Evolutionary conservation across 805 yeast species (phyloP), one percentile per base, ranked within the genome.

Genomic region (Cyberlindnera maritima): DNA sequence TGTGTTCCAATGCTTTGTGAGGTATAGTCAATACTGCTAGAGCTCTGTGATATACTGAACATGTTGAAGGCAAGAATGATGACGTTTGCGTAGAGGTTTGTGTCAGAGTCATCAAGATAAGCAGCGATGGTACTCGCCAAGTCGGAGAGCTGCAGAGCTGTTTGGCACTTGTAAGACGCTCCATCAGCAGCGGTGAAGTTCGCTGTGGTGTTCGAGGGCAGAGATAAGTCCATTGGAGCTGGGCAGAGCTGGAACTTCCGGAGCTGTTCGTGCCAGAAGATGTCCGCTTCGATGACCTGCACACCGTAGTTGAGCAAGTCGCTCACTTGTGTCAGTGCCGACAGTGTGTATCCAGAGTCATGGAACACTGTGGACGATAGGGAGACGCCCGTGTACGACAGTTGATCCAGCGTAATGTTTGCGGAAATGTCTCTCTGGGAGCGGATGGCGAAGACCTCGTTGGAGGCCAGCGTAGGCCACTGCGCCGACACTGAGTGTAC

Each of bases 241-340:
- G 86, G 84, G 53, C 87, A 81, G 3, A 81, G 60, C 53, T 80
- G 83, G 79, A 85, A 81, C 46, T 63, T 66, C 10, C 48, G 42
- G 3, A 70, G 63, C 36, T 64, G 55, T 41, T 75, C 77, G 55
- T 77, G 78, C 71, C 79, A 76, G 60, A 81, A 82, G 23, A 83
- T 45, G 56, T 85, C 87, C 4, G 82, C 43, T 44, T 68, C 63
- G n/a, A 80, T 59, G 0, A 71, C 61, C 43, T 72, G 75, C 1
- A 74, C 64, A 0, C 86, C 86, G 2, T 63, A 62, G 32, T 61
- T 55, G 36, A 83, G 53, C 17, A 80, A 40, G 0, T 52, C 45
- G 4, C 55, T 43, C 2, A 76, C 53, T 2, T 51, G 47, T 1
- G 40, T 23, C 11, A 76, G 41, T 0, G 76, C 55, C 1, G 58